Evolutionary conservation across 2,329 filamentous ascomycete species (phyloP).

Genomic region (Penicillium sp.): DNA sequence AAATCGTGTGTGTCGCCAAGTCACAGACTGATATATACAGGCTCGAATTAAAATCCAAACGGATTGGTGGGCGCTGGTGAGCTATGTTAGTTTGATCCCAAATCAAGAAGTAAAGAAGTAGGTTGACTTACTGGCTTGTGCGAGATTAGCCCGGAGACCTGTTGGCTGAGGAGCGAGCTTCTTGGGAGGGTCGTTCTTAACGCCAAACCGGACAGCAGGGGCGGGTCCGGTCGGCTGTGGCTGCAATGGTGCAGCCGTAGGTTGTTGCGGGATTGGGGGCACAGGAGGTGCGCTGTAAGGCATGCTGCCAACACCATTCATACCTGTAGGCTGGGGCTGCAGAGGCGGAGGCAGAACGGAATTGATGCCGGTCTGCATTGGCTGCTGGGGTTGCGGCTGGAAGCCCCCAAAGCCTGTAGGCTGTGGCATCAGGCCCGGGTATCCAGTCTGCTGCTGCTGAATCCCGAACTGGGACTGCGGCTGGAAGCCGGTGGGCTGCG

Average conservation of each 20-base stretch:
- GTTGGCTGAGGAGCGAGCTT: slow-evolving; percentile 79
- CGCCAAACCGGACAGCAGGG: slow-evolving; percentile 80
- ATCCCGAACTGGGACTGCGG: too few relatives aligned
- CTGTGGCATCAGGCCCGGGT: slow-evolving; percentile 43
- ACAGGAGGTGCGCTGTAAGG: slow-evolving; percentile 43
- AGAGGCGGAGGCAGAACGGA: slow-evolving; percentile 47
- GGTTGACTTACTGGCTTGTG: slow-evolving; percentile 86
- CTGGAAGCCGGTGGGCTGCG: slow-evolving; percentile 40
- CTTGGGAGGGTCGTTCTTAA: slow-evolving; percentile 59
- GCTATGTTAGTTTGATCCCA: too few relatives aligned
- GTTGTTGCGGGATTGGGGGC: slow-evolving; percentile 51
- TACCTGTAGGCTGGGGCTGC: slow-evolving; percentile 44
- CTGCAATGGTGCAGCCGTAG: slow-evolving; percentile 54
- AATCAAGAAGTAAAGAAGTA: too few relatives aligned
- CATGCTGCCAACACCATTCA: slow-evolving; percentile 43
- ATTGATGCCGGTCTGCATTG: slow-evolving; percentile 41
- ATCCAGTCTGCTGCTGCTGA: slow-evolving; percentile 43
- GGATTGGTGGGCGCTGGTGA: slow-evolving; percentile 57
- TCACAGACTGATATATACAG: too few relatives aligned
- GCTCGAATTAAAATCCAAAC: slow-evolving; percentile 60
- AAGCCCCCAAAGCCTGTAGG: slow-evolving; percentile 47
- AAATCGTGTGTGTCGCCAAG: too few relatives aligned
- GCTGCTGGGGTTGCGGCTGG: slow-evolving; percentile 43
- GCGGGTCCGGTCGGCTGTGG: slow-evolving; percentile 78
- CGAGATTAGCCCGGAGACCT: slow-evolving; percentile 77